A percentile compares a stretch with the other conserved stretches of the same genome.
Evolutionary conservation across 2,329 filamentous ascomycete species (phyloP).

Genomic region (Nannizziopsis arthrosporioides): DNA sequence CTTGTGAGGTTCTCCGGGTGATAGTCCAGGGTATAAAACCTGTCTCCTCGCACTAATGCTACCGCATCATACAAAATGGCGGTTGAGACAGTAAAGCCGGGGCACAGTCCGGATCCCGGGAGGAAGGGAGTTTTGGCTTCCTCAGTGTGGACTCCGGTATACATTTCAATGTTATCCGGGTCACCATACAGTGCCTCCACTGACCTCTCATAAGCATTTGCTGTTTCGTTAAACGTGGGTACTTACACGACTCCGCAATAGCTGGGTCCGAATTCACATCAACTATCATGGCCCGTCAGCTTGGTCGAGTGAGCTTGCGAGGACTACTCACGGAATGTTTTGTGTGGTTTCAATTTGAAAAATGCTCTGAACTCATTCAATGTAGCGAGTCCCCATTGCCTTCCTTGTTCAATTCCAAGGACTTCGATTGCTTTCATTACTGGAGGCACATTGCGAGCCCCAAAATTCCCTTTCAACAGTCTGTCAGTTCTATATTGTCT

Average conservation of each 20-base stretch:
- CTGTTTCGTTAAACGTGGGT: constrained; percentile 41
- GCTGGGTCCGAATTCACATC: constrained; percentile 48
- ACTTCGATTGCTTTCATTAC: constrained; percentile 65
- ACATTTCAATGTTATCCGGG: constrained; percentile 57
- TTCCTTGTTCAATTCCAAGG: constrained; percentile 63
- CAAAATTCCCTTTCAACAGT: constrained; percentile 44
- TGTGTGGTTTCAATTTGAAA: constrained; percentile 49
- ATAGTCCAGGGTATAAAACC: constrained; percentile 29
- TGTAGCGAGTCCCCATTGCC: constrained; percentile 47
- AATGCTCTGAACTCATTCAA: constrained; percentile 50
- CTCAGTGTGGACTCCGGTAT: constrained; percentile 51
- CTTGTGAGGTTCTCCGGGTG: constrained; percentile 26
- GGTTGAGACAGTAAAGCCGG: constrained; percentile 28
- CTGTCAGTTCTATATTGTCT: neutral
- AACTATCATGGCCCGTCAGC: constrained; percentile 19
- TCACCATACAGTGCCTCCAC: constrained; percentile 51
- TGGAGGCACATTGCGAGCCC: constrained; percentile 58
- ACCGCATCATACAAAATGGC: constrained; percentile 36
- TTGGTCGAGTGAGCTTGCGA: neutral
- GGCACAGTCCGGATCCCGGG: constrained; percentile 28
- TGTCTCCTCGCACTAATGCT: constrained; percentile 31
- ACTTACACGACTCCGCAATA: constrained; percentile 34
- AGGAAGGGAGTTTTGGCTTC: constrained; percentile 26
- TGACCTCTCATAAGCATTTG: constrained; percentile 17
- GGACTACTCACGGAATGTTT: constrained; percentile 34